Evolutionary conservation across 495 filamentous ascomycete genomes (phyloP), one percentile per base, ranked within the genome.

Genomic region (Talaromyces stipitatus): DNA sequence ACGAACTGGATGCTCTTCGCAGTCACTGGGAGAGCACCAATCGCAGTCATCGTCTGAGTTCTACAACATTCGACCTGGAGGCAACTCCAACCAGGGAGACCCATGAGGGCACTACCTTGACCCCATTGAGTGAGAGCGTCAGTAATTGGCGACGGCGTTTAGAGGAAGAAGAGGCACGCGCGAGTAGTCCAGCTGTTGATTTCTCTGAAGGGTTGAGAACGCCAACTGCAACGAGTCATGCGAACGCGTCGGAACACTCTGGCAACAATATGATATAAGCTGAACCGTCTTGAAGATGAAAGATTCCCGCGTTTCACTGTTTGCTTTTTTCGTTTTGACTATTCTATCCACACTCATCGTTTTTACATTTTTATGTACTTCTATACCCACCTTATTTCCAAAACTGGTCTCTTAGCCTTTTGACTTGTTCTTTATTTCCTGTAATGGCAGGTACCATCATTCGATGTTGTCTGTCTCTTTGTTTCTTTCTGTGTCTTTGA

Each of bases 21-120:
- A 85, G 75, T 29, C 94, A 96, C 58, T 97, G 95, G 92, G 92
- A 97, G 70, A 87, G 86, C 46, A 96, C 91, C 38, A 96, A 92
- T 72, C 92, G 92, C 70, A 92, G 56, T 38, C 96, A 97, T 66
- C 85, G 92, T 14, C 75, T 95, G 45, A 92, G 88, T 68, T 92
- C 85, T 61, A 76, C n/a, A n/a, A n/a, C 82, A 12, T 92, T 95
- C 64, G 92, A 96, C 64, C 87, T 94, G 59, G 92, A 96, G 59
- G 76, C 81, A 22, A 82, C 81, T 23, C 72, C 78, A 11, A 83
- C 78, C 51, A 82, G 76, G 60, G 79, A 79, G 45, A 73, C 72
- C 22, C 66, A 62, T 23, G 72, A 80, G 18, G 72, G 66, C 3
- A 66, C 69, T 14, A 75, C n/a, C n/a, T n/a, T n/a, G n/a, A n/a